A percentile compares a stretch with the other conserved stretches of the same genome.
Conservation (phyloP, 2,329 filamentous ascomycete species). For the Berkeleyomyces basicola region DNA sequence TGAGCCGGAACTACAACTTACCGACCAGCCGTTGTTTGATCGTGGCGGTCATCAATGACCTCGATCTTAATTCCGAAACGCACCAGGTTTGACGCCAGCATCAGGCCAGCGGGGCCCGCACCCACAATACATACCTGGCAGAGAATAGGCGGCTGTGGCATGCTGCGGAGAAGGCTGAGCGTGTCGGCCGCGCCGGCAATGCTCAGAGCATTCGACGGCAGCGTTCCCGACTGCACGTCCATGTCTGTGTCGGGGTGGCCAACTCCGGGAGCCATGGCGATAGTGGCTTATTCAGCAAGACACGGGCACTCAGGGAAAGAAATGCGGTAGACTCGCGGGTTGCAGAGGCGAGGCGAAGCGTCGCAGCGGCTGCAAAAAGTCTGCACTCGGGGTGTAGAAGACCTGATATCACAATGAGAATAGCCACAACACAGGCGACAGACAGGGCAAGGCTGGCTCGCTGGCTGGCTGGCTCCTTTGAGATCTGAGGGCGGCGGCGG, state of each 20-base stretch:
- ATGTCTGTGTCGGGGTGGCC: conserved; percentile 21
- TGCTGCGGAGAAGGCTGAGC: conserved; percentile 32
- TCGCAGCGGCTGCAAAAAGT: background rate
- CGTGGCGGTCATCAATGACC: conserved; percentile 51
- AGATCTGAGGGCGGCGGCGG: background rate
- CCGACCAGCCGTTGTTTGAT: conserved; percentile 49
- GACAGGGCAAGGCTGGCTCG: background rate
- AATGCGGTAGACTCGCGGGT: background rate
- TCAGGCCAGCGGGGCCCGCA: conserved; percentile 39
- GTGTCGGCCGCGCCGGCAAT: conserved; percentile 26
- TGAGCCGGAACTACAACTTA: conserved; percentile 16
- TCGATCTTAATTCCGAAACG: conserved; percentile 49
- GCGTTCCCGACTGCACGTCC: conserved; percentile 18
- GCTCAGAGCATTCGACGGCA: conserved; percentile 18
- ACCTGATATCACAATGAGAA: background rate
- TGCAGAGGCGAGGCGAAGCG: background rate
- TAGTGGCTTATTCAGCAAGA: background rate
- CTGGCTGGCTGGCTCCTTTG: background rate
- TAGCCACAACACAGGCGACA: background rate
- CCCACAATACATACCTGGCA: conserved; percentile 36
- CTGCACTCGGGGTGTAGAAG: background rate
- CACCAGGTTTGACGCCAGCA: conserved; percentile 38
- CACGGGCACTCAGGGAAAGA: background rate
- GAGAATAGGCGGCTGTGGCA: conserved; percentile 29
- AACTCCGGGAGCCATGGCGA: conserved; percentile 23